Conservation (phyloP, 2,329 filamentous ascomycete species). For the Neopestalotiopsis sp. region DNA sequence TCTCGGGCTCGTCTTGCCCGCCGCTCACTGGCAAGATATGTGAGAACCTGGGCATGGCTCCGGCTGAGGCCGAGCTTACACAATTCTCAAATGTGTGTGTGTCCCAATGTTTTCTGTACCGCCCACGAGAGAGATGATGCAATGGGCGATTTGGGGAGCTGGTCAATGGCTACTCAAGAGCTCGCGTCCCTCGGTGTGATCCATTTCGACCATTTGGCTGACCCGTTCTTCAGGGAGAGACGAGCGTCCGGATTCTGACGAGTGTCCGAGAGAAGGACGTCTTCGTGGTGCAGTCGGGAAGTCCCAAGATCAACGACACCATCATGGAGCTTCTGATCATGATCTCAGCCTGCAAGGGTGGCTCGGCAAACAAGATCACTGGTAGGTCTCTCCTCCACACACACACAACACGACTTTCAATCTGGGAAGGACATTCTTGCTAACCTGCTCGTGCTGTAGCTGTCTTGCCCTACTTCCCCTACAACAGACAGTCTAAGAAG, state of each 20-base stretch:
- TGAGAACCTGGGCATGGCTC: constrained; percentile 69
- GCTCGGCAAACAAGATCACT: constrained; percentile 94
- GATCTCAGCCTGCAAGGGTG: constrained; percentile 98
- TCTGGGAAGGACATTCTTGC: not conserved
- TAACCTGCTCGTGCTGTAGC: constrained; percentile 51
- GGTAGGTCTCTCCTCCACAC: constrained; percentile 59
- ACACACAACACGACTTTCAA: not conserved
- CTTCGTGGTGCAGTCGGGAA: constrained; percentile 97
- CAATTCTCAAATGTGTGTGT: constrained; percentile 72
- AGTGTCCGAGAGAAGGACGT: constrained; percentile 97
- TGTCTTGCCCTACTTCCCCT: constrained; percentile 95
- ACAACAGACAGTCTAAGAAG: constrained; percentile 98
- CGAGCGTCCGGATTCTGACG: constrained; percentile 70
- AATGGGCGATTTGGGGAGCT: not conserved
- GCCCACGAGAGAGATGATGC: not conserved
- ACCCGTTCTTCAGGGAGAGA: constrained; percentile 61
- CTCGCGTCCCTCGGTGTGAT: not conserved
- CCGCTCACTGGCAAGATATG: constrained; percentile 69
- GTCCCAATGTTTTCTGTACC: not conserved
- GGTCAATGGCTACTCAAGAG: not conserved
- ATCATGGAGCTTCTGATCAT: constrained; percentile 99
- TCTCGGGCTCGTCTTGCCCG: constrained; percentile 71
- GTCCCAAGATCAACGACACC: constrained; percentile 94
- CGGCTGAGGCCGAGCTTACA: constrained; percentile 68
- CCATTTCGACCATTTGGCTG: constrained; percentile 10